Base-by-base conservation (phyloP, 2,329 filamentous ascomycete genomes). In the Aureobasidium sp. region DNA sequence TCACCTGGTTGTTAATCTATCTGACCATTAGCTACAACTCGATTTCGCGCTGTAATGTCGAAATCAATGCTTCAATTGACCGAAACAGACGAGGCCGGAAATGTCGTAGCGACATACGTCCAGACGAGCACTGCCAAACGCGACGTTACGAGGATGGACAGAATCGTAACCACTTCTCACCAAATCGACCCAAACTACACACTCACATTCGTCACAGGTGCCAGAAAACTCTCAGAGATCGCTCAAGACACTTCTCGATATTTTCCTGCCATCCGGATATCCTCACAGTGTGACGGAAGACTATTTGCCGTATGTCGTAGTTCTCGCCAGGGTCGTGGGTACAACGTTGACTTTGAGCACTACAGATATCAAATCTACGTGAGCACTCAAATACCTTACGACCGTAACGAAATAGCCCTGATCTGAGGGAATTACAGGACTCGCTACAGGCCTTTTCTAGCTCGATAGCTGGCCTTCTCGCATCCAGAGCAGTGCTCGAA, bases 221-320 rank as follows among this genome's bases (percentile, higher is more conserved):
- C 67, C 68, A 24, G 39, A 52, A 17, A 55, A 65, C 7, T 63
- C 65, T 4, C 69, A 67, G 53, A 66, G 67, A n/a, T 65, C 71
- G 62, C 71, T 71, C 67, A 75, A 75, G 67, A 72, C 66, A 61
- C 65, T 84, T 1, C 72, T 92, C 46, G 86, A 90, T 67, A 83
- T 92, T 32, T 96, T 96, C 71, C 81, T 96, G 1, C 92, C 92
- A 0, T 86, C 89, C 1, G 92, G 92, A n/a, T 97, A 88, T 73
- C 92, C 92, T 0, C 84, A 92, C 67, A 94, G 87, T 53, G 92
- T 97, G 34, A 93, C 88, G 1, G 78, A 84, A 15, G 92, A 97
- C 74, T 97, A 97, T 74, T 79, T 91, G 5, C 81, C 87, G 77
- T 95, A 84, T 73, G 87, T 63, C 50, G 27, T 36, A 27, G 43